A percentile compares a stretch with the other conserved stretches of the same genome.
Evolutionary conservation across 73 alveolate genomes (phyloP).

Genomic region (Breviolum minutum): DNA sequence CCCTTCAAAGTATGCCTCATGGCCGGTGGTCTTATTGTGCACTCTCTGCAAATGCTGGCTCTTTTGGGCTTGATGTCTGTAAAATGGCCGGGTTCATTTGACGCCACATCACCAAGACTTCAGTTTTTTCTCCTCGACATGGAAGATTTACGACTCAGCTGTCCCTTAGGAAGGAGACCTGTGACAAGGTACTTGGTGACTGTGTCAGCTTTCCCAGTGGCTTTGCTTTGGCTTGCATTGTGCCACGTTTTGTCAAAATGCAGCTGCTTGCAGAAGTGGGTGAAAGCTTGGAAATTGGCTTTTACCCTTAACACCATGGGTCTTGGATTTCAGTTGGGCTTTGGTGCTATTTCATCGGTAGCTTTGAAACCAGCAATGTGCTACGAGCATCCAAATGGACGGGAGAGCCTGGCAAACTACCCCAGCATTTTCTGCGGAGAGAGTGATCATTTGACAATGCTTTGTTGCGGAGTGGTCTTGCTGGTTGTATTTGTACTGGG

Average conservation of each 20-base stretch:
- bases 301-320: not conserved
- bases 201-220: not conserved
- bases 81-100: not conserved
- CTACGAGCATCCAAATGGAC: not conserved
- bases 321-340: not conserved
- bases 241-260: not conserved
- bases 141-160: not conserved
- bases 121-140: not conserved
- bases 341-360: not conserved
- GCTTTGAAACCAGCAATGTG: not conserved
- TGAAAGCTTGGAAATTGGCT: not conserved
- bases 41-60: not conserved
- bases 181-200: not conserved
- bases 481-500: not conserved
- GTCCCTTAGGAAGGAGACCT: not conserved
- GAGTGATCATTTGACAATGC: not conserved
- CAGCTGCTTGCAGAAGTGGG: too few species aligned
- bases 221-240: not conserved
- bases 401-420: not conserved
- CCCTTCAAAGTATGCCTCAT: not conserved
- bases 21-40: not conserved
- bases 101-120: not conserved
- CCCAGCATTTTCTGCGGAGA: conserved; percentile 1
- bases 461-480: not conserved
- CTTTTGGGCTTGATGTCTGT: not conserved